A percentile compares a stretch with the other conserved stretches of the same genome.
These are phyloP conservation scores for Parastagonospora nodorum DNA, from an alignment of 2,329 filamentous ascomycete genomes.

Conservation along the genomic window DNA sequence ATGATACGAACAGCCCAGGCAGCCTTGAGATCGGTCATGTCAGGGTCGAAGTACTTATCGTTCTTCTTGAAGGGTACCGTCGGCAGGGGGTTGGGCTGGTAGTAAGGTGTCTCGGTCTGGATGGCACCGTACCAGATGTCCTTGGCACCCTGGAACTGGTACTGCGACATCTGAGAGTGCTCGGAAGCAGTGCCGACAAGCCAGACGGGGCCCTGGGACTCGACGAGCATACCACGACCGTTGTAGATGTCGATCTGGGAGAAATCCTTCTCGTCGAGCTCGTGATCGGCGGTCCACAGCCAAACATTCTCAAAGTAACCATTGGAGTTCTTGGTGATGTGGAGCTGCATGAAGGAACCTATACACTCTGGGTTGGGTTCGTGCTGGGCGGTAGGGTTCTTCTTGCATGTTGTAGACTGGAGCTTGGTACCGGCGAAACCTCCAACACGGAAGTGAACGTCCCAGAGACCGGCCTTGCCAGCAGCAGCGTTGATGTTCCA, in stretches of 20 bases:
- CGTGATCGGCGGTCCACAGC: constrained; percentile 91
- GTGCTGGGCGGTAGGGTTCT: constrained; percentile 70
- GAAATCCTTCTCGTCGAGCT: constrained; percentile 76
- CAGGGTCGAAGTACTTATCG: constrained; percentile 50
- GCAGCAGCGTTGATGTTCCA: constrained; percentile 78
- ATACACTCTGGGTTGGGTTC: constrained; percentile 69
- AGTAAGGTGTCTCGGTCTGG: constrained; percentile 75
- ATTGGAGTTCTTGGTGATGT: constrained; percentile 61
- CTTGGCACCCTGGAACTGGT: constrained; percentile 65
- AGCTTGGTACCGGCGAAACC: constrained; percentile 83
- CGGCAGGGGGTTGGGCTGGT: constrained; percentile 67
- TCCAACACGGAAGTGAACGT: constrained; percentile 93
- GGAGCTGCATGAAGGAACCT: constrained; percentile 70
- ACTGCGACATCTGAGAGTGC: constrained; percentile 73
- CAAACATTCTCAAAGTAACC: constrained; percentile 87
- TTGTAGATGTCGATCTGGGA: constrained; percentile 84
- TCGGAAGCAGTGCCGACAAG: constrained; percentile 70
- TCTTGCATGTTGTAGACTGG: constrained; percentile 78
- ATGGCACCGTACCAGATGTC: constrained; percentile 68
- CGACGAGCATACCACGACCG: constrained; percentile 80
- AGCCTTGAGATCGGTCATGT: constrained; percentile 48
- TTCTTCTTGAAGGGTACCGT: constrained; percentile 61
- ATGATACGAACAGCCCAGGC: constrained; percentile 54
- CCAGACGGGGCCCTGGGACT: constrained; percentile 79
- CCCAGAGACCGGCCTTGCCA: constrained; percentile 84